phyloP scores from a whole-genome alignment of 345 rosid species.

The Kernera saxatilis region DNA sequence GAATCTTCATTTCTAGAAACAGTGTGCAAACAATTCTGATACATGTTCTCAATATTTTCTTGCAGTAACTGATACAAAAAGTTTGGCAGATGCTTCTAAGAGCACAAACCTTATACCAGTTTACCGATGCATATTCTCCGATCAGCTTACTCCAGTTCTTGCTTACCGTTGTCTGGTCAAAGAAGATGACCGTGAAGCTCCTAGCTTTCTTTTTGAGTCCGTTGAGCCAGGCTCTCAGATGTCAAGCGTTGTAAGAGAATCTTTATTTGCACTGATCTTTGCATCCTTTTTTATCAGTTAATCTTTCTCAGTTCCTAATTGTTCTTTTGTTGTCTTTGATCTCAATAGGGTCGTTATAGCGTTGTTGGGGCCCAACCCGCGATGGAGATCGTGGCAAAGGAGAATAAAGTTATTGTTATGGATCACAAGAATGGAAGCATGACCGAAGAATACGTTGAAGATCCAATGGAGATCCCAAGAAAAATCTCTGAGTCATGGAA shows the following conservation, averaged over 20 bases:
- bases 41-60: not conserved
- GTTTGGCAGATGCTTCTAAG: slow-evolving; percentile 57
- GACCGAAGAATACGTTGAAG: slow-evolving; percentile 61
- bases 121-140: slow-evolving; percentile 67
- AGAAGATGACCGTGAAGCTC: slow-evolving; percentile 80
- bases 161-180: slow-evolving; percentile 87
- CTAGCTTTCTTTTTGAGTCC: slow-evolving; percentile 85
- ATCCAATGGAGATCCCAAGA: slow-evolving; percentile 71
- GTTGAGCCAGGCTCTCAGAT: slow-evolving; percentile 59
- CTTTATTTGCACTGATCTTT: not conserved
- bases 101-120: slow-evolving; percentile 66
- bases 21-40: not conserved
- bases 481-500: slow-evolving; percentile 69
- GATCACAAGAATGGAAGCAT: slow-evolving; percentile 54
- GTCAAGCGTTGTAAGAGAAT: slow-evolving; percentile 57
- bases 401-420: slow-evolving; percentile 58
- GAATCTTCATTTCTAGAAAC: not conserved
- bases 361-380: slow-evolving; percentile 83
- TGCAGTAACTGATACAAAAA: slow-evolving; percentile 40
- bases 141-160: slow-evolving; percentile 80
- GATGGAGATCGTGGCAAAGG: slow-evolving; percentile 74
- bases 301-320: not conserved
- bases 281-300: not conserved
- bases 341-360: slow-evolving; percentile 62
- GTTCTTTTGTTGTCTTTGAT: slow-evolving; percentile 14